Base-by-base conservation (phyloP, 164 flowering plant genomes). In the Echeveria elegans region DNA sequence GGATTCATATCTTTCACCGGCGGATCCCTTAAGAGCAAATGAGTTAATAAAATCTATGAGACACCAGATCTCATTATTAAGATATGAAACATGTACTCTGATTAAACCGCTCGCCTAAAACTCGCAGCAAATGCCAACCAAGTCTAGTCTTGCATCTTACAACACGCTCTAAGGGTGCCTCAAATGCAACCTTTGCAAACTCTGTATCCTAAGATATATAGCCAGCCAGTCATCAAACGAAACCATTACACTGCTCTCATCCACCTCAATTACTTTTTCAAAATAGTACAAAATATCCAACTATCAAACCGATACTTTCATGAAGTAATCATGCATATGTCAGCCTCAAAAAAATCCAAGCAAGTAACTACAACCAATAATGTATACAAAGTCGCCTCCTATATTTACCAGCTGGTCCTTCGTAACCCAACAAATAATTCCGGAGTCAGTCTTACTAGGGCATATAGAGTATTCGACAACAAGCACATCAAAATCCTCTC, bases 121-220 rank as follows among this genome's bases (percentile, higher is more conserved):
- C 97, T 81, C 90, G 97, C 79, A 93, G 75, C 73, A 90, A 77
- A 73, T 93, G 98, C 96, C 92, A 93, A n/a, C 98, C 98, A 77
- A 85, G 90, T 71, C 87, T 70, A 58, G 94, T 90, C 71, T 90
- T 88, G 74, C 94, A 87, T 37, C 74, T 78, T 29, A 88, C 87
- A 41, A 90, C 83, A 77, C 85, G 82, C 74, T 88, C 84, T 68
- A 87, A 66, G 26, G 87, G 85, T 50, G 97, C 86, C 79, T 64
- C 70, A 75, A 93, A 93, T 70, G 97, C 96, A 77, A 90, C 90
- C 76, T 93, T 89, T 79, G 90, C 98, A 78, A 93, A 93, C 76
- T 90, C 97, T 2, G 98, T 89, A 50, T 90, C 96, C 98, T 93
- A 78, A 26, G 24, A 65, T 11, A 68, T 24, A 37, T 65, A 64